These are phyloP conservation scores for Trametes sanguinea DNA, from an alignment of 768 basidiomycete genomes.

Conservation along the genomic window DNA sequence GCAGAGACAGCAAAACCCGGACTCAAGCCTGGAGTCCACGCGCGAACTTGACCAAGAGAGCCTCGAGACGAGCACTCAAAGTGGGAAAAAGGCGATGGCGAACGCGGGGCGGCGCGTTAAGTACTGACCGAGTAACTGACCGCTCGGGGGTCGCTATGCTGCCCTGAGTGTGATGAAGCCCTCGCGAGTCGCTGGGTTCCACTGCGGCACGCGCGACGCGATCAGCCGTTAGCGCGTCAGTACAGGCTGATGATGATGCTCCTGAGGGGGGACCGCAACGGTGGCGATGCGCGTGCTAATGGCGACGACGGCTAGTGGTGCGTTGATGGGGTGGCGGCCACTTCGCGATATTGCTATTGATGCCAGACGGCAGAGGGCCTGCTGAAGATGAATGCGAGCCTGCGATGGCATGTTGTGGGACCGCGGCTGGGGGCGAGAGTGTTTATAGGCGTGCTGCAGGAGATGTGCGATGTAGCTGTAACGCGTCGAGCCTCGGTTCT, in stretches of 20 bases:
- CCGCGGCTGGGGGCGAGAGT: too few relatives aligned
- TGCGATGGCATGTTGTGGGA: not conserved
- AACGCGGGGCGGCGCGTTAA: constrained; percentile 8
- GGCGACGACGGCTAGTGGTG: constrained; percentile 5
- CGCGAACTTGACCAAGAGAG: not conserved
- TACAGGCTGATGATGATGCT: not conserved
- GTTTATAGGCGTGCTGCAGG: not conserved
- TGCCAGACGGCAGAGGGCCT: too few relatives aligned
- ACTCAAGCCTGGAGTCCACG: constrained; percentile 10
- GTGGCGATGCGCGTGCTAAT: constrained; percentile 16
- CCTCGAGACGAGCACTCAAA: constrained; percentile 1
- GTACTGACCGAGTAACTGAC: not conserved
- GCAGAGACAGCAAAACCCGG: not conserved
- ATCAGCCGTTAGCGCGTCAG: not conserved
- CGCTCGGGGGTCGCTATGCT: not conserved
- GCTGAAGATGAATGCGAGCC: too few relatives aligned
- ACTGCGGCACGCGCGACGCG: not conserved
- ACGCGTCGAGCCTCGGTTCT: not conserved
- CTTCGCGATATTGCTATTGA: too few relatives aligned
- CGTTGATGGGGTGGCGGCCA: constrained; percentile 1
- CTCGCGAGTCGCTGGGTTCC: not conserved
- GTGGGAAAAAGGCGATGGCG: not conserved
- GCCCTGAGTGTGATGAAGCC: too few relatives aligned
- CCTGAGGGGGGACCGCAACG: constrained; percentile 11
- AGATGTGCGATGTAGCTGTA: too few relatives aligned